These are phyloP conservation scores for Amaranthus hypochondriacus DNA, from an alignment of 148 eudicot genomes.

Conservation along the genomic window DNA sequence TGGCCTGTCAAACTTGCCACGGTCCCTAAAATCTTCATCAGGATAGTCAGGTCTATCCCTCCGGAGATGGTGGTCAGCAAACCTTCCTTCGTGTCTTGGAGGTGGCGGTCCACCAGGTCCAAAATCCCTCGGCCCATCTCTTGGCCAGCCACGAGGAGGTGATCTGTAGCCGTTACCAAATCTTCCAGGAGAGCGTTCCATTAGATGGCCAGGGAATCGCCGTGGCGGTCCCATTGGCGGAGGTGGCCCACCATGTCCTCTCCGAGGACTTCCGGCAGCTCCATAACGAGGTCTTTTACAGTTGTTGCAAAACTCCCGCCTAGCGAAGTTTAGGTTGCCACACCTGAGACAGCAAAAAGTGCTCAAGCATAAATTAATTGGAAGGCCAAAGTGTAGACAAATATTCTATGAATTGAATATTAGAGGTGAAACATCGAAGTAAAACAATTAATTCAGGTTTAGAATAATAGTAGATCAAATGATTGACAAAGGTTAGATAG, in stretches of 20 bases:
- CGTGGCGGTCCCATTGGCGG: conserved; percentile 47
- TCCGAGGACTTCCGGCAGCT: conserved; percentile 54
- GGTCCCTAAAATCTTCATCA: conserved; percentile 61
- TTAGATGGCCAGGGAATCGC: conserved; percentile 60
- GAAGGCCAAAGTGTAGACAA: background rate
- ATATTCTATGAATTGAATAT: background rate
- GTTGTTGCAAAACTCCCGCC: conserved; percentile 82
- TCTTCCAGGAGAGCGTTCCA: conserved; percentile 66
- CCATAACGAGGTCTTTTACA: conserved; percentile 66
- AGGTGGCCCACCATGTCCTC: conserved; percentile 73
- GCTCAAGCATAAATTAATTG: background rate
- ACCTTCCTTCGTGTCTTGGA: conserved; percentile 62
- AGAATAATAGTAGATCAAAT: background rate
- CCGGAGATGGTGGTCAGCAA: conserved; percentile 50
- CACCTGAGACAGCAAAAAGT: conserved; percentile 46
- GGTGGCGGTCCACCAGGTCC: conserved; percentile 53
- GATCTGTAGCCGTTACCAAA: conserved; percentile 59
- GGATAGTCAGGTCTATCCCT: conserved; percentile 64
- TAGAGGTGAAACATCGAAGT: background rate
- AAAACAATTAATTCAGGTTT: background rate
- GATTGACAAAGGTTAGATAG: background rate
- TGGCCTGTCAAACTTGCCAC: conserved; percentile 62
- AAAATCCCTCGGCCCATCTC: conserved; percentile 68
- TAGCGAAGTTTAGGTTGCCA: conserved; percentile 81
- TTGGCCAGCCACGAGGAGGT: conserved; percentile 74